A percentile compares a stretch with the other conserved stretches of the same genome.
Evolutionary conservation across 2,329 filamentous ascomycete species (phyloP).

Genomic region (Hypoxylon sp.): DNA sequence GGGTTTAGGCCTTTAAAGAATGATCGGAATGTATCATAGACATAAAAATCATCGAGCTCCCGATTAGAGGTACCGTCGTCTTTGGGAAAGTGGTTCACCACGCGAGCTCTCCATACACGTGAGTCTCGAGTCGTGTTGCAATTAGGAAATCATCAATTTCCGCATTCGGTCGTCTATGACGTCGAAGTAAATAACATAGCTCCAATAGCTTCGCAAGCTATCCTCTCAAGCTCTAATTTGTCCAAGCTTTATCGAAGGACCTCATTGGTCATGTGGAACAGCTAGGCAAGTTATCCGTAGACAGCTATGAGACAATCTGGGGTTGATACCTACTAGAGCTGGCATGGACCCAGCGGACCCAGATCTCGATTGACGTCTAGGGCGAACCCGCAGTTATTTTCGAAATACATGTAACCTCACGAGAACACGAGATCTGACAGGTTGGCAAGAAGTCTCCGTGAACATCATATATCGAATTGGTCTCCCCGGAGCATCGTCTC

Average conservation of each 20-base stretch:
- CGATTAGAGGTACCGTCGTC: constrained; percentile 8
- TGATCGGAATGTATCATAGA: constrained; percentile 15
- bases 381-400: background rate
- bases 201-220: constrained; percentile 21
- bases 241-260: constrained; percentile 16
- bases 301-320: constrained; percentile 28
- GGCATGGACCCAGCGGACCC: constrained; percentile 1
- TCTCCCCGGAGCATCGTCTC: constrained; percentile 30
- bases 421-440: constrained; percentile 13
- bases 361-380: constrained; percentile 37
- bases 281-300: constrained; percentile 36
- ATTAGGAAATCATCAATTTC: constrained; percentile 31
- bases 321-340: constrained; percentile 29
- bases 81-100: constrained; percentile 15
- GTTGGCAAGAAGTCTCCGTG: constrained; percentile 7
- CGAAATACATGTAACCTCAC: background rate
- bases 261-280: constrained; percentile 26
- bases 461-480: constrained; percentile 21
- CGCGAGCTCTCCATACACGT: constrained; percentile 25
- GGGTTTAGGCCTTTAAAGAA: constrained; percentile 4
- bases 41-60: constrained; percentile 9
- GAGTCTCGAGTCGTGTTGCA: background rate
- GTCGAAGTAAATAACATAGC: constrained; percentile 26
- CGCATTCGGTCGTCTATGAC: constrained; percentile 44
- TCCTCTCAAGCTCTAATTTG: constrained; percentile 19